Conservation (phyloP, 768 basidiomycete species). For the Tephrocybe sp. region DNA sequence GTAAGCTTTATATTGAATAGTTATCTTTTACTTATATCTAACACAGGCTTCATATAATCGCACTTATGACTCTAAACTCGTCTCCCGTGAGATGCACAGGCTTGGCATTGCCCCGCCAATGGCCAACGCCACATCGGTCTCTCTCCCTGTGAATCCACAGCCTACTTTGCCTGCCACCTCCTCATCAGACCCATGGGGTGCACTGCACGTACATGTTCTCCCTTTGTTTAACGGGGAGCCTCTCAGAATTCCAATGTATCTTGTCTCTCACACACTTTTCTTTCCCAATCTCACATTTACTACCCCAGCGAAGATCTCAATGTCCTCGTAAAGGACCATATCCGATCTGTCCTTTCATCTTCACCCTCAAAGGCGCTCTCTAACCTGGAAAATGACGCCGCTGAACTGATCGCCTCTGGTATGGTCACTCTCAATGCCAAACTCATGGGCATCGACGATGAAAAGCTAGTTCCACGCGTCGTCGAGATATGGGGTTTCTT, state of each 20-base stretch:
- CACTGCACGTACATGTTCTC: slow-evolving; percentile 82
- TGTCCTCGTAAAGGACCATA: slow-evolving; percentile 73
- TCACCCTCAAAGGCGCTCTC: slow-evolving; percentile 72
- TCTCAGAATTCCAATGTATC: slow-evolving; percentile 79
- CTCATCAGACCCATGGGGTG: slow-evolving; percentile 74
- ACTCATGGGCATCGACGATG: slow-evolving; percentile 72
- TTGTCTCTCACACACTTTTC: slow-evolving; percentile 1
- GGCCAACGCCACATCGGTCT: slow-evolving; percentile 46
- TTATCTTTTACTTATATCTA: slow-evolving; percentile 11
- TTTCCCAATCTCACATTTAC: background rate
- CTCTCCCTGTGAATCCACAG: slow-evolving; percentile 40
- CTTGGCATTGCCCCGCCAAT: slow-evolving; percentile 62
- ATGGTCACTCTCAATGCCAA: slow-evolving; percentile 93
- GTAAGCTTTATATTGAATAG: background rate
- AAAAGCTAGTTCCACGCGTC: slow-evolving; percentile 69
- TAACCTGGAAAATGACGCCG: slow-evolving; percentile 73
- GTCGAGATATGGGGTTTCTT: slow-evolving; percentile 94
- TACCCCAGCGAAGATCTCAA: slow-evolving; percentile 83
- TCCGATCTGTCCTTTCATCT: slow-evolving; percentile 67
- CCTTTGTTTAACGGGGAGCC: slow-evolving; percentile 92
- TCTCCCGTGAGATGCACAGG: slow-evolving; percentile 83
- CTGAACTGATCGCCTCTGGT: slow-evolving; percentile 80
- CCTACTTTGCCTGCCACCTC: slow-evolving; percentile 37
- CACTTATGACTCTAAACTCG: slow-evolving; percentile 77
- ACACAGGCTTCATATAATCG: slow-evolving; percentile 56